Evolutionary conservation across 2,329 filamentous ascomycete species (phyloP).

Genomic region (Colletotrichum melonis): DNA sequence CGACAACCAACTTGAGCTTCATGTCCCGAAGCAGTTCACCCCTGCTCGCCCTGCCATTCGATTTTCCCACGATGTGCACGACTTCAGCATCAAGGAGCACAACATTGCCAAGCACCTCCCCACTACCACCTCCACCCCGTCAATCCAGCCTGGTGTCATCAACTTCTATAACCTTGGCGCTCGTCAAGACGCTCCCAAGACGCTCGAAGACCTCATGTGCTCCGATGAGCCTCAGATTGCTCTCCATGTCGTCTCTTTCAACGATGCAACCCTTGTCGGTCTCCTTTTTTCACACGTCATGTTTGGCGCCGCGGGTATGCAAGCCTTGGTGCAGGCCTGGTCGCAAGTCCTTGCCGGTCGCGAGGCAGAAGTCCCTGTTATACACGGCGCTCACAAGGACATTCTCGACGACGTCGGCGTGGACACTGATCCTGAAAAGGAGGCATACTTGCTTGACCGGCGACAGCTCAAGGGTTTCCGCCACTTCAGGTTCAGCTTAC

Average conservation of each 20-base stretch:
- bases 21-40: slow-evolving; percentile 46
- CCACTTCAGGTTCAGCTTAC: slow-evolving; percentile 46
- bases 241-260: slow-evolving; percentile 60
- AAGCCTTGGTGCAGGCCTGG: slow-evolving; percentile 58
- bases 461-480: slow-evolving; percentile 42
- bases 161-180: slow-evolving; percentile 38
- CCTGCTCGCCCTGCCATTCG: slow-evolving; percentile 49
- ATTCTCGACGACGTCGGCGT: slow-evolving; percentile 43
- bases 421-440: slow-evolving; percentile 38
- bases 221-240: slow-evolving; percentile 57
- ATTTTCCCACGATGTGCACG: slow-evolving; percentile 51
- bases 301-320: slow-evolving; percentile 57
- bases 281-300: slow-evolving; percentile 60
- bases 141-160: slow-evolving; percentile 31
- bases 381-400: slow-evolving; percentile 50
- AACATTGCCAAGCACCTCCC: slow-evolving; percentile 52
- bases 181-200: slow-evolving; percentile 35
- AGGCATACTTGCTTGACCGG: slow-evolving; percentile 41
- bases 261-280: slow-evolving; percentile 60
- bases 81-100: slow-evolving; percentile 53
- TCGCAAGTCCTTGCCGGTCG: slow-evolving; percentile 55
- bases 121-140: slow-evolving; percentile 36
- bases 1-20: slow-evolving; percentile 44
- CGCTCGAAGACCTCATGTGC: slow-evolving; percentile 52
- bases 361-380: slow-evolving; percentile 51